These are phyloP conservation scores for Quercus wislizeni DNA, from an alignment of 306 rosid genomes.

Conservation along the genomic window DNA sequence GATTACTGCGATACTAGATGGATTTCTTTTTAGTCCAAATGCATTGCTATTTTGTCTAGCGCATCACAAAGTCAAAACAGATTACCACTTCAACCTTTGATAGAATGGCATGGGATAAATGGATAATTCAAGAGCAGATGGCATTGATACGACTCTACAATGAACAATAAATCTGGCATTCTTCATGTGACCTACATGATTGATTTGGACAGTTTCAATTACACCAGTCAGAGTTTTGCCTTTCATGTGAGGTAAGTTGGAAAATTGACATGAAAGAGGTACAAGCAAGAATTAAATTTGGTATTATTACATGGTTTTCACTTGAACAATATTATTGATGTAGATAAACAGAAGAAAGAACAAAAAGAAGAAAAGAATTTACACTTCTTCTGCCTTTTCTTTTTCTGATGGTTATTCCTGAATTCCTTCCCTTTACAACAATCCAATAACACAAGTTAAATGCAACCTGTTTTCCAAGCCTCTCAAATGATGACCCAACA, in stretches of 20 bases:
- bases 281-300: conserved; percentile 16
- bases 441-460: conserved; percentile 85
- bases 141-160: not conserved
- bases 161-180: not conserved
- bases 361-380: conserved; percentile 48
- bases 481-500: conserved; percentile 92
- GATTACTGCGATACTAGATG: no score
- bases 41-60: not conserved
- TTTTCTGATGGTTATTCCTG: no score
- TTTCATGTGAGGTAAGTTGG: not conserved
- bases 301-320: conserved; percentile 27
- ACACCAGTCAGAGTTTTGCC: not conserved
- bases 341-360: not conserved
- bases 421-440: conserved; percentile 52
- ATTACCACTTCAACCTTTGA: not conserved
- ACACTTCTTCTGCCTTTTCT: conserved; percentile 35
- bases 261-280: conserved; percentile 16
- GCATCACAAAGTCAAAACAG: not conserved
- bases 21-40: not conserved
- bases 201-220: not conserved
- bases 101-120: not conserved
- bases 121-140: not conserved
- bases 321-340: conserved; percentile 6
- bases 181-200: not conserved
- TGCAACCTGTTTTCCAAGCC: conserved; percentile 97